phyloP scores from a whole-genome alignment of 768 basidiomycete genomes.

The Rhizopogon roseolus region DNA sequence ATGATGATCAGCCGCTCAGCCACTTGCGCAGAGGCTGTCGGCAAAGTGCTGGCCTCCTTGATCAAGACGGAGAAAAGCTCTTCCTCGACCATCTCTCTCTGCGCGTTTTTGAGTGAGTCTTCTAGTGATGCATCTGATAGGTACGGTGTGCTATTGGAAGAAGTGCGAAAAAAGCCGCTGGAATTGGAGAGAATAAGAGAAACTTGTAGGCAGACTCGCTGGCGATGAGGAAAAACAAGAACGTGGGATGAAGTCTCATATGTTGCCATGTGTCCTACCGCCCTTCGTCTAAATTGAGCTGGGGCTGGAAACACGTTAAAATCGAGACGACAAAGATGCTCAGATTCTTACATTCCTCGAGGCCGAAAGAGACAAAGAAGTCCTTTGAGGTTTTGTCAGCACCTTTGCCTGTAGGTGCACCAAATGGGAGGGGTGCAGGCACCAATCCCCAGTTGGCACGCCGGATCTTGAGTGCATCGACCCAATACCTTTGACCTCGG shows the following conservation, averaged over 20 bases:
- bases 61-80: constrained; percentile 76
- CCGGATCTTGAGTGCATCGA: constrained; percentile 73
- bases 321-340: background rate
- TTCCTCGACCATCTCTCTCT: constrained; percentile 72
- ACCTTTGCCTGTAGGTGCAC: constrained; percentile 68
- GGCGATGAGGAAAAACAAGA: constrained; percentile 62
- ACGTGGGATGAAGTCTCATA: constrained; percentile 36
- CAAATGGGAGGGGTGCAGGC: constrained; percentile 72
- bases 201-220: constrained; percentile 58
- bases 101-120: constrained; percentile 49
- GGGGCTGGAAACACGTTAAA: constrained; percentile 44
- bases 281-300: constrained; percentile 55
- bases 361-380: constrained; percentile 72
- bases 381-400: constrained; percentile 79
- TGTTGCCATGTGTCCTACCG: constrained; percentile 64
- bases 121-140: constrained; percentile 39
- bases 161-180: constrained; percentile 27
- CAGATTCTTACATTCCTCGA: constrained; percentile 71
- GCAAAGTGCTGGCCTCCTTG: constrained; percentile 69
- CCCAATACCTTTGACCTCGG: constrained; percentile 74
- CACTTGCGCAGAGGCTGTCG: constrained; percentile 72
- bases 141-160: constrained; percentile 32
- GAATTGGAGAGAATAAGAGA: constrained; percentile 37
- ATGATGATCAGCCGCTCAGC: constrained; percentile 75
- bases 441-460: constrained; percentile 76